Evolutionary conservation across 768 basidiomycete genomes (phyloP), one percentile per base, ranked within the genome.

Genomic region (Galerina marginata): DNA sequence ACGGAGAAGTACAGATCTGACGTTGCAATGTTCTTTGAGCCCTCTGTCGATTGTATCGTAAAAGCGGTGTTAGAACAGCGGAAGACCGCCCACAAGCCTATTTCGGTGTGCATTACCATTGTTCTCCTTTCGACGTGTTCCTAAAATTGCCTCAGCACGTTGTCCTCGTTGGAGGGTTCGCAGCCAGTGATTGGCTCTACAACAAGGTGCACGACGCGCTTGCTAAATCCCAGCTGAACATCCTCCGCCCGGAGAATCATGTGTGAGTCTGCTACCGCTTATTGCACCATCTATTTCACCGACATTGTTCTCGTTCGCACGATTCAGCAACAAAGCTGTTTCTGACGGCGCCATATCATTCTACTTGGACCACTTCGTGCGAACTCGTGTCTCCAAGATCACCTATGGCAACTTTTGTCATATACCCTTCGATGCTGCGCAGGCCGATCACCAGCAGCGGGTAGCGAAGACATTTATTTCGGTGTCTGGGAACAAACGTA

Each of bases 91-190:
- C 70, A 69, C 15, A 69, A 73, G 12, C 61, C 71, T 2, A 72
- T 80, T 25, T 71, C 73, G 12, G 78, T 77, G 16, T 26, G 74
- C 46, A 16, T 59, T 2, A 9, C 38, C 49, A 15, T 6, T 9
- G 6, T 50, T 51, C 26, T 16, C n/a, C 12, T 50, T 36, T 36
- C 20, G 57, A 25, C 14, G 38, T 5, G 4, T 2, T 14, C 33
- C 15, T 44, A 10, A 46, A 23, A 6, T 43, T 14, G 52, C 39
- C 4, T 26, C 42, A 81, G 81, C 74, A 76, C 25, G 75, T 81
- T 25, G 74, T 82, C 36, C 77, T 88, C 1, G 85, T 87, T 3
- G 86, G 86, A 23, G 86, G 85, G 0, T 87, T 86, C 66, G 81
- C 83, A 12, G 83, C 84, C 1, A 86, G 81, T 58, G 81, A 85